phyloP scores from a whole-genome alignment of 2,329 filamentous ascomycete genomes.

The Torrubiella hemipterigena region DNA sequence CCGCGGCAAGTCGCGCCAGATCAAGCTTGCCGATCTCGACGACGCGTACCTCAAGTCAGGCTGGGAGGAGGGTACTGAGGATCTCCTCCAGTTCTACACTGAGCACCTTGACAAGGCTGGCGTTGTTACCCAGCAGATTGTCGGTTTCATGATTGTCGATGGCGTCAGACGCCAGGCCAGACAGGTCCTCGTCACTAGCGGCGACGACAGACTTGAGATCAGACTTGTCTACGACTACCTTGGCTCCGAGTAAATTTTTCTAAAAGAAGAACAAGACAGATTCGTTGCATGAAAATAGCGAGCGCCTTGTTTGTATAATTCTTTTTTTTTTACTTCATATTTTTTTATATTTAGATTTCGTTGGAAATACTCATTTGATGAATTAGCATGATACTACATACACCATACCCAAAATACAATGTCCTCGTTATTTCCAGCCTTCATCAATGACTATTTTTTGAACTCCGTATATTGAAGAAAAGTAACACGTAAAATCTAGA shows the following conservation, averaged over 20 bases:
- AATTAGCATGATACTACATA: no score
- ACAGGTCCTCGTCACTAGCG: slow-evolving; percentile 6
- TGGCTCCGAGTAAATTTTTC: slow-evolving; percentile 3
- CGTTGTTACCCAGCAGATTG: slow-evolving; percentile 5
- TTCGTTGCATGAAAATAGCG: no score
- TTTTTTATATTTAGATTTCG: no score
- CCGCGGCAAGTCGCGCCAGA: slow-evolving; percentile 8
- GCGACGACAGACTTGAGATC: slow-evolving; percentile 5
- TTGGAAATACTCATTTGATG: no score
- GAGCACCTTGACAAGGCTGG: slow-evolving; percentile 8
- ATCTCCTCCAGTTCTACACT: slow-evolving; percentile 8
- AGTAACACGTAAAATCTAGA: no score
- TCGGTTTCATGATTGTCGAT: slow-evolving; percentile 4
- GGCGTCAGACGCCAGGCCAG: slow-evolving; percentile 6
- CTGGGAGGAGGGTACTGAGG: slow-evolving; percentile 10
- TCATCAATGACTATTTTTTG: no score
- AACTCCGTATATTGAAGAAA: no score
- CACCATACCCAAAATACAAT: no score
- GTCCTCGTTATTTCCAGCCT: no score
- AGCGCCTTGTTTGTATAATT: no score
- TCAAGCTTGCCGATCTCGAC: slow-evolving; percentile 6
- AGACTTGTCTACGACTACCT: slow-evolving; percentile 6
- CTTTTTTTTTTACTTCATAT: not conserved
- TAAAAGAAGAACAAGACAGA: no score
- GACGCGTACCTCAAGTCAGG: slow-evolving; percentile 9